Conservation (phyloP, 306 rosid species). For the Medicago arabica region DNA sequence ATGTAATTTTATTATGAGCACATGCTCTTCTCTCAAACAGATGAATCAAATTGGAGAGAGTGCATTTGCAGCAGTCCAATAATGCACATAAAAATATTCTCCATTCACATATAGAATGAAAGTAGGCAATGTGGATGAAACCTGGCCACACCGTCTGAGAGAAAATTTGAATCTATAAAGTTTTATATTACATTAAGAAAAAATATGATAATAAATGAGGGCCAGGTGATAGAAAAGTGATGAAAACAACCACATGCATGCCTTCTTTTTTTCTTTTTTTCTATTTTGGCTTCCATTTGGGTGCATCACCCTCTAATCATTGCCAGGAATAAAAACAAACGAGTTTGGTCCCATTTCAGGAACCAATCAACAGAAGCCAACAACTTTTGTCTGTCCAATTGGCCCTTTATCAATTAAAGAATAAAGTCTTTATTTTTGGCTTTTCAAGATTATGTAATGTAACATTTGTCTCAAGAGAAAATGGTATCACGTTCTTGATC, state of each 20-base stretch:
- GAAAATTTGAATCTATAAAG: constrained; percentile 37
- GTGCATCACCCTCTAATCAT: constrained; percentile 78
- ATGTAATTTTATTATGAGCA: not conserved
- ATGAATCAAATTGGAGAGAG: constrained; percentile 14
- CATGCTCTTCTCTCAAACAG: constrained; percentile 28
- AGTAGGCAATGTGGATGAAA: constrained; percentile 64
- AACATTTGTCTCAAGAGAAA: no score
- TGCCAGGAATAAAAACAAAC: constrained; percentile 68
- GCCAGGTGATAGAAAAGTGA: constrained; percentile 58
- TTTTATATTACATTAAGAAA: not conserved
- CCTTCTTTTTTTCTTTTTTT: constrained; percentile 15
- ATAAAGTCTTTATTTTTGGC: constrained; percentile 4
- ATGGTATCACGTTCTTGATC: not conserved
- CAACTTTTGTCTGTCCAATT: constrained; percentile 44
- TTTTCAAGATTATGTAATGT: constrained; percentile 5
- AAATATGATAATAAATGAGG: constrained; percentile 39
- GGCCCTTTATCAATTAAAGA: constrained; percentile 33
- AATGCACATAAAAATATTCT: constrained; percentile 43
- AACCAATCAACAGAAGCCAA: constrained; percentile 61
- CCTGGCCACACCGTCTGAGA: constrained; percentile 55
- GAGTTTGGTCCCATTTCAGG: constrained; percentile 56
- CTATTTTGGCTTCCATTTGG: constrained; percentile 51
- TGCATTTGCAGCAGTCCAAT: constrained; percentile 35
- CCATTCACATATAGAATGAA: constrained; percentile 9
- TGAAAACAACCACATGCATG: constrained; percentile 70